Conservation (phyloP, 805 yeast genomes). For the Candida xiaguanensis region DNA sequence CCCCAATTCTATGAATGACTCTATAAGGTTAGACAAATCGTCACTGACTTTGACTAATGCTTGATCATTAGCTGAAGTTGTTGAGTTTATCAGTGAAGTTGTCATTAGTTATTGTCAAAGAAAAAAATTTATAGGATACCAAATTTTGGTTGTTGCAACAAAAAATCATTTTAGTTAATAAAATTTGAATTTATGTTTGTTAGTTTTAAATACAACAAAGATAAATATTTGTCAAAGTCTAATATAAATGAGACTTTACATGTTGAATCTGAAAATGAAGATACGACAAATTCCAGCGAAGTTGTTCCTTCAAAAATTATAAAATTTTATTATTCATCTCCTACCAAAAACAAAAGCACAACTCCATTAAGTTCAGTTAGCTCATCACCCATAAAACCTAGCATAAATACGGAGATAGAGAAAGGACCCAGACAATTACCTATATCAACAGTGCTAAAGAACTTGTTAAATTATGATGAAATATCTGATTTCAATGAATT, state of each 20-base stretch:
- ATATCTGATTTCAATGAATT: neutral
- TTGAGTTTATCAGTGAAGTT: conserved; percentile 14
- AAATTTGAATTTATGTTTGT: conserved; percentile 5
- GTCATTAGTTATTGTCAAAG: conserved; percentile 6
- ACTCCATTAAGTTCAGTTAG: neutral
- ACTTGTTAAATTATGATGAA: neutral
- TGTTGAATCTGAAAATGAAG: neutral
- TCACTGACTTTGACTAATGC: conserved; percentile 28
- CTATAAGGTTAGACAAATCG: conserved; percentile 38
- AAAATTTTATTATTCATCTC: neutral
- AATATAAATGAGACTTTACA: neutral
- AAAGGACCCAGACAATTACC: too few relatives aligned
- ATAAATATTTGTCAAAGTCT: conserved; percentile 3
- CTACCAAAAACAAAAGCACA: neutral
- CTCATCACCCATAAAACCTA: neutral
- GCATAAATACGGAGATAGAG: neutral
- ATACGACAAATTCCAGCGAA: neutral
- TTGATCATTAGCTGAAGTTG: conserved; percentile 22
- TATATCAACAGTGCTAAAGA: neutral
- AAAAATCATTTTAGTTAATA: neutral
- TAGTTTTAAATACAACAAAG: conserved; percentile 7
- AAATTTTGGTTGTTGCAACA: neutral
- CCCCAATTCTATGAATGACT: conserved; percentile 84
- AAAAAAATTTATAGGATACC: conserved; percentile 4
- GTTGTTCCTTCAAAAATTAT: neutral